These are phyloP conservation scores for Geotrichum ghanense DNA, from an alignment of 805 yeast genomes.

Conservation along the genomic window DNA sequence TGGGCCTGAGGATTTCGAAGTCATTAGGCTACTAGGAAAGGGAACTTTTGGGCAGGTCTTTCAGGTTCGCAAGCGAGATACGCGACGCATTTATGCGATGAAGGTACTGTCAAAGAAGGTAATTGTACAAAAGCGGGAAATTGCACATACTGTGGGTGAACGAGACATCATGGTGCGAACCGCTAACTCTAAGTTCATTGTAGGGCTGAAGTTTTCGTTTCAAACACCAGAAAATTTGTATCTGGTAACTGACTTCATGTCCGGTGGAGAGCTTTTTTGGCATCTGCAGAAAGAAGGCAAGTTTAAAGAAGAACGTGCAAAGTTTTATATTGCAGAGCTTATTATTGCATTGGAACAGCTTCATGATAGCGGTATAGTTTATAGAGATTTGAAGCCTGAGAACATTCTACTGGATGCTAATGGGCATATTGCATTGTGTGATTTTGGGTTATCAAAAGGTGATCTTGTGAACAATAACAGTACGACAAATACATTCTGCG, in stretches of 20 bases:
- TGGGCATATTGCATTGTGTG: slow-evolving; percentile 96
- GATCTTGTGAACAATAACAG: slow-evolving; percentile 70
- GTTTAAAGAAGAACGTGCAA: slow-evolving; percentile 86
- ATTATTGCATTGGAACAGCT: slow-evolving; percentile 87
- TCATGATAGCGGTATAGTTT: slow-evolving; percentile 91
- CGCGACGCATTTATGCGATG: slow-evolving; percentile 91
- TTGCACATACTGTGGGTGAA: slow-evolving; percentile 97
- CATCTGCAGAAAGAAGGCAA: slow-evolving; percentile 95
- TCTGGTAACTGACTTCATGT: slow-evolving; percentile 93
- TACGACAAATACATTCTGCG: slow-evolving; percentile 95
- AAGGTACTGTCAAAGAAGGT: slow-evolving; percentile 89
- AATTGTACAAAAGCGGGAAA: slow-evolving; percentile 92
- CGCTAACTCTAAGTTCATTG: slow-evolving; percentile 85
- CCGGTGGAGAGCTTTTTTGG: slow-evolving; percentile 96
- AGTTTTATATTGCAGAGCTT: slow-evolving; percentile 92
- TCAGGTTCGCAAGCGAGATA: slow-evolving; percentile 87
- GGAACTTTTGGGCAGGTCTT: slow-evolving; percentile 98
- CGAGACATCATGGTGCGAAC: slow-evolving; percentile 90
- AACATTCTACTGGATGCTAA: slow-evolving; percentile 90
- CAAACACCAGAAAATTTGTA: slow-evolving; percentile 91
- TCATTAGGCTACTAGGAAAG: slow-evolving; percentile 79
- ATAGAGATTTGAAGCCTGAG: slow-evolving; percentile 95
- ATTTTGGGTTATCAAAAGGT: slow-evolving; percentile 93
- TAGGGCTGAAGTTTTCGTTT: slow-evolving; percentile 89
- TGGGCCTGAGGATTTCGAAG: slow-evolving; percentile 93